Evolutionary conservation across 768 basidiomycete genomes (phyloP), one percentile per base, ranked within the genome.

Genomic region (Thelephora ganbajun): DNA sequence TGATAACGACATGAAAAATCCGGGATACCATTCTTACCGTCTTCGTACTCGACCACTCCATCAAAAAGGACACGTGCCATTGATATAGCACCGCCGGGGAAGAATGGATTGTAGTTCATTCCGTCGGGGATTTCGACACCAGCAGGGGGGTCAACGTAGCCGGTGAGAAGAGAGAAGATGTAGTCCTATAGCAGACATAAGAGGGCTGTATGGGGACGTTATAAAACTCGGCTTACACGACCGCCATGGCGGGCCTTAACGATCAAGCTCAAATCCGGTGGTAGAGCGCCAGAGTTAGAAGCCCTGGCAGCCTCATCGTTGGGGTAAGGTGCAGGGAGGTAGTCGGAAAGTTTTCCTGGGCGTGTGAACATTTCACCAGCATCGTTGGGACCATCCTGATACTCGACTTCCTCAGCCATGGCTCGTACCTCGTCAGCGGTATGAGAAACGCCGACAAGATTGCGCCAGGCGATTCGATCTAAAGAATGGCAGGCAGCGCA

Each of bases 391-490:
- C 96, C 96, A 60, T 99, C 96, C 59, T 79, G 75, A 67, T 98
- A 99, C 66, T 99, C 96, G 49, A 92, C 72, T 59, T 97, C 94
- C 68, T 96, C 96, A 9, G 96, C 96, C 83, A 98, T 78, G 2
- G 72, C 70, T 64, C 87, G 85, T 47, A 73, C 73, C 68, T 99
- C 93, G 54, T 91, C 86, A 37, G 72, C 94, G 56, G 85, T 89
- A 69, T 99, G 96, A 23, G 92, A 96, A 48, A 97, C 91, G 60
- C 92, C 96, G 54, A 99, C 96, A 50, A 99, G 72, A 71, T 98
- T 99, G 63, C 96, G 89, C 96, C 96, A 99, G 50, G 96, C 96
- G 61, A 99, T 93, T 57, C 96, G 91, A 71, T 99, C 90, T 48
- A 99, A 80, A 33, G 96, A 99, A 66, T 99, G 96, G 67, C 96